phyloP scores from a whole-genome alignment of 345 rosid genomes.

The Psidium friedrichsthalianum region DNA sequence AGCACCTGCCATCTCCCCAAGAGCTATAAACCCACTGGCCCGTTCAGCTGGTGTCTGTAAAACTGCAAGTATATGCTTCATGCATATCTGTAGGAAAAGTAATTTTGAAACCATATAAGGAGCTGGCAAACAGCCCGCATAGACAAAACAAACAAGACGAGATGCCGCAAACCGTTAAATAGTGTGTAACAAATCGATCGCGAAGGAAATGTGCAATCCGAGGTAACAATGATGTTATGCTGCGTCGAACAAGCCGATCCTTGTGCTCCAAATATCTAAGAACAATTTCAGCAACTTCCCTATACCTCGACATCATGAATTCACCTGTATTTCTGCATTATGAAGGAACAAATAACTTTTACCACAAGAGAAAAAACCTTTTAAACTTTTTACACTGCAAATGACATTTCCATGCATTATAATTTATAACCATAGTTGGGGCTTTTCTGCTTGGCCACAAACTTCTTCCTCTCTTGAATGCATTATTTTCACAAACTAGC shows the following conservation, averaged over 20 bases:
- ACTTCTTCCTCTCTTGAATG: neutral
- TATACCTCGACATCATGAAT: constrained; percentile 98
- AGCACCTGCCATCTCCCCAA: constrained; percentile 99
- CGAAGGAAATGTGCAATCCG: constrained; percentile 99
- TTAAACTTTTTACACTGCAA: neutral
- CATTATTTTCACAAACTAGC: neutral
- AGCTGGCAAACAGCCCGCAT: neutral
- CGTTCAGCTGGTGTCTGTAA: constrained; percentile 82
- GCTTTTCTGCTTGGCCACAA: neutral
- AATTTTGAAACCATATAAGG: neutral
- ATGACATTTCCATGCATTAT: neutral
- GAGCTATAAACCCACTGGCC: constrained; percentile 94
- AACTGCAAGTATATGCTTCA: constrained; percentile 88
- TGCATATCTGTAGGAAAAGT: constrained; percentile 70
- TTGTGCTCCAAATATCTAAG: constrained; percentile 84
- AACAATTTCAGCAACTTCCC: constrained; percentile 98
- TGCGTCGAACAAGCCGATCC: constrained; percentile 97
- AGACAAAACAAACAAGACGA: no score
- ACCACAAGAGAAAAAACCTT: neutral
- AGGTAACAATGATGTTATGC: constrained; percentile 96
- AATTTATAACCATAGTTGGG: neutral
- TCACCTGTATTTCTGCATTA: constrained; percentile 89
- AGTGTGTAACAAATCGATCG: constrained; percentile 92
- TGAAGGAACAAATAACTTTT: neutral
- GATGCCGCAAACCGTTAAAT: constrained; percentile 74